phyloP scores from a whole-genome alignment of 768 basidiomycete species.

The Tephrocybe sp. region DNA sequence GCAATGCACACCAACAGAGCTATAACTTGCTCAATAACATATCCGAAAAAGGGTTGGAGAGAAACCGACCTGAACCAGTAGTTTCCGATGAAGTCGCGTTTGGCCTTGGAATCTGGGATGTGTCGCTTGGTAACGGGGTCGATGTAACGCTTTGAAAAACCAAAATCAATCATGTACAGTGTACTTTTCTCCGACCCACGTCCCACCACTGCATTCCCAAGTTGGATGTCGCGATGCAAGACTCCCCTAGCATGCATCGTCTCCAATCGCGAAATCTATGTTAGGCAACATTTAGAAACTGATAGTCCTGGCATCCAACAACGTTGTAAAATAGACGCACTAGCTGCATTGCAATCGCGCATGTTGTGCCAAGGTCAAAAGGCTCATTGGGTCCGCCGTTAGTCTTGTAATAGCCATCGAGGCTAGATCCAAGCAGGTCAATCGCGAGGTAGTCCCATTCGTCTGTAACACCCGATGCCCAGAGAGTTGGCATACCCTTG shows the following conservation, averaged over 20 bases:
- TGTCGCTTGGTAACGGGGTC: slow-evolving; percentile 64
- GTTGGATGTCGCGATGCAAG: slow-evolving; percentile 76
- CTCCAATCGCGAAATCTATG: slow-evolving; percentile 66
- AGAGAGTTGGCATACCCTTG: slow-evolving; percentile 72
- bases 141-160: slow-evolving; percentile 77
- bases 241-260: slow-evolving; percentile 75
- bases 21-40: slow-evolving; percentile 16
- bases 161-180: slow-evolving; percentile 85
- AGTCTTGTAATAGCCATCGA: slow-evolving; percentile 59
- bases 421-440: slow-evolving; percentile 66
- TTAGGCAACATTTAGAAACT: slow-evolving; percentile 1
- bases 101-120: slow-evolving; percentile 63
- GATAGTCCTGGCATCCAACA: neutral
- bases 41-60: neutral
- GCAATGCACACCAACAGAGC: slow-evolving; percentile 75
- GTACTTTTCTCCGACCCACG: slow-evolving; percentile 51
- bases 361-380: slow-evolving; percentile 71
- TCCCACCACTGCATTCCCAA: slow-evolving; percentile 74
- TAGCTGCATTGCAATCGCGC: slow-evolving; percentile 74
- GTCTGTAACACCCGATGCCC: slow-evolving; percentile 54
- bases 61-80: slow-evolving; percentile 70
- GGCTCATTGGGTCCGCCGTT: slow-evolving; percentile 44
- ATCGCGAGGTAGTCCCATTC: slow-evolving; percentile 75
- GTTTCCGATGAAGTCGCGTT: slow-evolving; percentile 78
- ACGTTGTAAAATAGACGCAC: slow-evolving; percentile 35